Evolutionary conservation across 495 filamentous ascomycete genomes (phyloP).

Genomic region (Penicillium ucsense): DNA sequence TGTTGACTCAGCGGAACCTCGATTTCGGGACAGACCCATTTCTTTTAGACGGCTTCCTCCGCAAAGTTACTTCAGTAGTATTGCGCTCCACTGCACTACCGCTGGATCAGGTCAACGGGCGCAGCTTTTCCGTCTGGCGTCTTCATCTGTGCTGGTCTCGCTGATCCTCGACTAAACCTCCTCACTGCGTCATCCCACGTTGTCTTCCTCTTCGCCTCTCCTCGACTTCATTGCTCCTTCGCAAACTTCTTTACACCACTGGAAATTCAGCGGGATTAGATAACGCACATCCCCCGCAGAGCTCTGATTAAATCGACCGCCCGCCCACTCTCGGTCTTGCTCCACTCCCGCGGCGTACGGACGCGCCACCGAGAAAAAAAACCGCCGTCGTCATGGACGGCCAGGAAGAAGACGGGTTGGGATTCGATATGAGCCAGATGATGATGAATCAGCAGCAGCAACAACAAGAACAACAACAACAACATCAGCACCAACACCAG

Average conservation of each 20-base stretch:
- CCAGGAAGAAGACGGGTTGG: slow-evolving; percentile 32
- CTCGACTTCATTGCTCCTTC: slow-evolving; percentile 2
- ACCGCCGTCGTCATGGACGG: slow-evolving; percentile 22
- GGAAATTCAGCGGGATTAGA: too few species aligned
- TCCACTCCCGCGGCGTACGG: slow-evolving; percentile 16
- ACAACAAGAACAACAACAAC: slow-evolving; percentile 39
- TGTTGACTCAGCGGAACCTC: not conserved
- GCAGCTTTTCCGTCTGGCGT: not conserved
- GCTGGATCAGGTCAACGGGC: too few species aligned
- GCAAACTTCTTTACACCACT: too few species aligned
- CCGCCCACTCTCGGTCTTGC: not conserved
- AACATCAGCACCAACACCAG: not conserved
- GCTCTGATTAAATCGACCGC: too few species aligned
- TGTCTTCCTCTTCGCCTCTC: not conserved
- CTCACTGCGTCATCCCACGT: slow-evolving; percentile 13
- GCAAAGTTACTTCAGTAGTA: not conserved
- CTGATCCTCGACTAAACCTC: not conserved
- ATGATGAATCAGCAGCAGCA: slow-evolving; percentile 50
- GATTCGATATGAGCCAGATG: slow-evolving; percentile 32
- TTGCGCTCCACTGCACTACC: too few species aligned
- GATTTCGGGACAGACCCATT: not conserved
- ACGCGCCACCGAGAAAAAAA: slow-evolving; percentile 7
- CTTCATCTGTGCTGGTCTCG: not conserved
- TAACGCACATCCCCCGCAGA: slow-evolving; percentile 7
- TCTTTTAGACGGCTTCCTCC: not conserved